A percentile compares a stretch with the other conserved stretches of the same genome.
Evolutionary conservation across 2,329 filamentous ascomycete species (phyloP).

Genomic region (Fusarium camptoceras): DNA sequence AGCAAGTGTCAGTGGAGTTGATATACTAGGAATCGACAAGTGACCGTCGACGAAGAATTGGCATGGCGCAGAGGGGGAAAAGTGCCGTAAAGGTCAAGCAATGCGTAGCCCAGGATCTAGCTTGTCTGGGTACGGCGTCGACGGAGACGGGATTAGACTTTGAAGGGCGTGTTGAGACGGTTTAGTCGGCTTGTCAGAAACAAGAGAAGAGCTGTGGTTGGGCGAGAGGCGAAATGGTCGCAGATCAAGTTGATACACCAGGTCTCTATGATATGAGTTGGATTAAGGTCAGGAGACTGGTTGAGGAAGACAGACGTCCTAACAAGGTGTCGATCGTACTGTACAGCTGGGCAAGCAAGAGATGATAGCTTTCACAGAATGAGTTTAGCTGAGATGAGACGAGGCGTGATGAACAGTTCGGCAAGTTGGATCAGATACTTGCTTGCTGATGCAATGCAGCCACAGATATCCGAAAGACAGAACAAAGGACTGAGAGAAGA

Average conservation of each 20-base stretch:
- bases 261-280: neutral
- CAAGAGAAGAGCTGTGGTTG: constrained; percentile 4
- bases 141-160: constrained; percentile 40
- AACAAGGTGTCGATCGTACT: neutral
- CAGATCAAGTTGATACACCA: neutral
- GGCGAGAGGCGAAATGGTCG: constrained; percentile 4
- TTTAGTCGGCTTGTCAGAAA: constrained; percentile 28
- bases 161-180: constrained; percentile 26
- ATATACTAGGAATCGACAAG: constrained; percentile 38
- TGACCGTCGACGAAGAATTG: constrained; percentile 31
- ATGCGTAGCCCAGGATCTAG: constrained; percentile 34
- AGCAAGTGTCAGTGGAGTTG: constrained; percentile 28
- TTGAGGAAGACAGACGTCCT: neutral
- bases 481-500: neutral
- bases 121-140: constrained; percentile 40
- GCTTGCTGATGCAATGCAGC: neutral
- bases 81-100: constrained; percentile 33
- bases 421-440: constrained; percentile 6
- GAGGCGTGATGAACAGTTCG: constrained; percentile 14
- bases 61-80: constrained; percentile 41
- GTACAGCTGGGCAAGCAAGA: neutral
- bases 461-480: neutral
- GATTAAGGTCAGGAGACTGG: neutral
- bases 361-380: constrained; percentile 3
- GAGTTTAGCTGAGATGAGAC: constrained; percentile 18